These are phyloP conservation scores for Fusarium lyarnte DNA, from an alignment of 2,329 filamentous ascomycete species.

Conservation along the genomic window DNA sequence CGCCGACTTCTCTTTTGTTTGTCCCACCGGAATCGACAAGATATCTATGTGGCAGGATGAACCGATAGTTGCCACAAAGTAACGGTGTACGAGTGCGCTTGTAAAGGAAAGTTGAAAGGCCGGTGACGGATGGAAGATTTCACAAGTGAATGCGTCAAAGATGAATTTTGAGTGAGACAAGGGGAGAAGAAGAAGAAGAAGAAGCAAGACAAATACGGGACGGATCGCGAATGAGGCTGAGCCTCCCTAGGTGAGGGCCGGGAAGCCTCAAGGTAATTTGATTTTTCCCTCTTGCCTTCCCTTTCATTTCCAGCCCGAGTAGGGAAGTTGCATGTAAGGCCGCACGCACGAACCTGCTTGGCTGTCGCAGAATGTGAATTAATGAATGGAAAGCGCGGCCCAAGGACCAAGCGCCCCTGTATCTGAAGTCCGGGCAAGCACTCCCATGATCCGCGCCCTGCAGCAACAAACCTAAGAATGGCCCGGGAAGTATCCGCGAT, in stretches of 20 bases:
- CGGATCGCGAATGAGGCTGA: constrained; percentile 35
- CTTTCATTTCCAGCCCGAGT: constrained; percentile 23
- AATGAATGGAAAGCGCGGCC: constrained; percentile 38
- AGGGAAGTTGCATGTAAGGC: constrained; percentile 31
- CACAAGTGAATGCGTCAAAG: constrained; percentile 9
- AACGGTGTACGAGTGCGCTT: background rate
- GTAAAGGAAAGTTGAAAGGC: background rate
- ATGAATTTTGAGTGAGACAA: constrained; percentile 4
- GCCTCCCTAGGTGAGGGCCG: background rate
- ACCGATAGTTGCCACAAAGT: background rate
- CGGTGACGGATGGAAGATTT: background rate
- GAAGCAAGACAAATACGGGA: constrained; percentile 12
- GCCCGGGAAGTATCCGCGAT: constrained; percentile 18
- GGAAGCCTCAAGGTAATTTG: constrained; percentile 10
- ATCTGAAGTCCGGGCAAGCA: constrained; percentile 20
- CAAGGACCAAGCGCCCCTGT: constrained; percentile 24
- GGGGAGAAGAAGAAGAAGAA: background rate
- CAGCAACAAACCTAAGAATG: constrained; percentile 3
- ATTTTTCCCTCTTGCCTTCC: constrained; percentile 4
- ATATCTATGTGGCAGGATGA: background rate
- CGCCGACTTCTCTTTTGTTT: background rate
- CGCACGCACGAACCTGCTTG: constrained; percentile 31
- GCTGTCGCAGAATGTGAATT: constrained; percentile 33
- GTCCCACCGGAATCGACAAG: background rate
- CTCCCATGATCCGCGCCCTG: constrained; percentile 28